phyloP scores from a whole-genome alignment of 352 stramenopile genomes.

The Pythium coloratum region DNA sequence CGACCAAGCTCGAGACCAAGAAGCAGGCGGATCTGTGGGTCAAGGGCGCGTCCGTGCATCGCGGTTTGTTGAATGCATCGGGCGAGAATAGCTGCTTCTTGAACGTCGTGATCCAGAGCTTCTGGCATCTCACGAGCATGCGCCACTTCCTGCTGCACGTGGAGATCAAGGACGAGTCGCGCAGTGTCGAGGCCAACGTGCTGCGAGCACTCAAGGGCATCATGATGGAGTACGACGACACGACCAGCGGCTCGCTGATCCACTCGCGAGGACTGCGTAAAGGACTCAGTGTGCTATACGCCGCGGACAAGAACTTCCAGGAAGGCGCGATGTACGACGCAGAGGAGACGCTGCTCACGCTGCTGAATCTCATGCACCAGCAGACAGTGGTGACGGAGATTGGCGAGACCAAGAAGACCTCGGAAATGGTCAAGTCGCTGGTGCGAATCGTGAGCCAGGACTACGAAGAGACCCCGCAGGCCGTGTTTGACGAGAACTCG shows the following conservation, averaged over 20 bases:
- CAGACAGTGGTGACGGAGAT: conserved; percentile 73
- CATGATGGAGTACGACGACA: conserved; percentile 86
- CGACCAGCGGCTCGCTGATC: conserved; percentile 61
- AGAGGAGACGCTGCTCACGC: conserved; percentile 79
- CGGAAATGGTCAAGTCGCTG: conserved; percentile 68
- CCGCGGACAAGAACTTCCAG: conserved; percentile 83
- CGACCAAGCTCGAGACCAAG: conserved; percentile 31
- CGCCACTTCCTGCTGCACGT: conserved; percentile 83
- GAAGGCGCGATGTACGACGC: conserved; percentile 89
- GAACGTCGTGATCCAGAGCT: conserved; percentile 91
- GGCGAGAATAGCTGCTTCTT: conserved; percentile 92
- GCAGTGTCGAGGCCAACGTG: conserved; percentile 72
- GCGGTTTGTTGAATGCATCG: conserved; percentile 63
- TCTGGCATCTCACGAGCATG: conserved; percentile 90
- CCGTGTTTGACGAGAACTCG: conserved; percentile 83
- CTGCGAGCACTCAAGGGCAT: conserved; percentile 71
- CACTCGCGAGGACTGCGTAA: conserved; percentile 81
- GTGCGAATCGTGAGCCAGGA: conserved; percentile 72
- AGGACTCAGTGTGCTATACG: conserved; percentile 81
- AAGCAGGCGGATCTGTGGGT: conserved; percentile 78
- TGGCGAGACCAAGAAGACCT: conserved; percentile 72
- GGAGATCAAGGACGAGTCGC: conserved; percentile 79
- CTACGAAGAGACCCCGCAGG: conserved; percentile 59
- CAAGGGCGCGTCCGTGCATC: conserved; percentile 81
- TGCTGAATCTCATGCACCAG: conserved; percentile 88